Percentiles rank a stretch among this genome's conserved stretches.
Conservation (phyloP, 352 stramenopile genomes). For the Pythium insidiosum region DNA sequence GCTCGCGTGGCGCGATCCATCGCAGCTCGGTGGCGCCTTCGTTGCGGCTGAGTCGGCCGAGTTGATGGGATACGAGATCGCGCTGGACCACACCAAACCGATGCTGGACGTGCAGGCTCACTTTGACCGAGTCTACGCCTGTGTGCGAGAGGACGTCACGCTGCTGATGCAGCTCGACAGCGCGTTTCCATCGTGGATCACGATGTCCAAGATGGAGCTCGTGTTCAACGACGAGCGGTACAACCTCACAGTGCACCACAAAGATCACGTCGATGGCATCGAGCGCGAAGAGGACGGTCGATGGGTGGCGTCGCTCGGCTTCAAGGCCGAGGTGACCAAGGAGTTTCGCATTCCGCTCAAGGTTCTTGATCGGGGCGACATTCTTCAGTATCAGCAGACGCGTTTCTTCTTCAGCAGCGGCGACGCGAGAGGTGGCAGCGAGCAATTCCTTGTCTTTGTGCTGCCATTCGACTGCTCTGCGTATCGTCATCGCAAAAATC, state of each 20-base stretch:
- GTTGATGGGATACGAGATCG: constrained; percentile 35
- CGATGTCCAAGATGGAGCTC: constrained; percentile 55
- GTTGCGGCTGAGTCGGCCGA: constrained; percentile 20
- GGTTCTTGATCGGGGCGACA: constrained; percentile 39
- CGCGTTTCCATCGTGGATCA: constrained; percentile 44
- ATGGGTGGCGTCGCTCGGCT: constrained; percentile 38
- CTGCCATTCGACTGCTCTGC: constrained; percentile 35
- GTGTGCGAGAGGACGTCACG: constrained; percentile 53
- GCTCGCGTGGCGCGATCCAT: constrained; percentile 48
- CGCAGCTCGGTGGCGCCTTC: constrained; percentile 29
- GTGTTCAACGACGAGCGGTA: constrained; percentile 74
- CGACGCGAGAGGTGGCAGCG: constrained; percentile 7
- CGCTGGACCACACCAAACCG: constrained; percentile 37
- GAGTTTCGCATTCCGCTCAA: constrained; percentile 37
- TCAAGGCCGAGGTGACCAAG: constrained; percentile 26
- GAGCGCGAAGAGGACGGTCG: constrained; percentile 18
- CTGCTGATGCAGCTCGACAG: constrained; percentile 42
- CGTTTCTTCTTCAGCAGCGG: constrained; percentile 40
- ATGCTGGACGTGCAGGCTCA: constrained; percentile 42
- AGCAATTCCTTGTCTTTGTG: constrained; percentile 50
- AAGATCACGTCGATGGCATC: constrained; percentile 1
- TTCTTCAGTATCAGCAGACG: constrained; percentile 56
- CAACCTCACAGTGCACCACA: constrained; percentile 49
- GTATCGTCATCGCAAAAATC: constrained; percentile 23
- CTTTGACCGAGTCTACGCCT: constrained; percentile 60